These are phyloP conservation scores for Cystobasidium tubakii DNA, from an alignment of 768 basidiomycete species.

Conservation along the genomic window DNA sequence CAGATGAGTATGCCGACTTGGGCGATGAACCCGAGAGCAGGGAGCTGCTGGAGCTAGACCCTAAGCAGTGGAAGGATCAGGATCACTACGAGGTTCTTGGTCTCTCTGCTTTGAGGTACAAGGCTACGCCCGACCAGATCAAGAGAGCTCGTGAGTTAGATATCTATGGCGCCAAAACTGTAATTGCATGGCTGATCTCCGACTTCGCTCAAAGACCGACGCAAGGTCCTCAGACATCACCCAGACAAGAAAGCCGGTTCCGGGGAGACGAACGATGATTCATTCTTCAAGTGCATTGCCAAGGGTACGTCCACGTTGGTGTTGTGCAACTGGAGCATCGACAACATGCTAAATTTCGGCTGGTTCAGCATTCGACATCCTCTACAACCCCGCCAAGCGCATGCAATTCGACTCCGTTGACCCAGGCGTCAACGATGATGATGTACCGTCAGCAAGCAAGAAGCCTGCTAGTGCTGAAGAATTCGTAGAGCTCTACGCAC, in stretches of 20 bases:
- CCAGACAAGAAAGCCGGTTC: constrained; percentile 87
- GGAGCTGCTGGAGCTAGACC: constrained; percentile 69
- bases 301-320: constrained; percentile 61
- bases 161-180: background rate
- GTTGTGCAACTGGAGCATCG: too few species aligned
- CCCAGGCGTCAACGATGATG: constrained; percentile 70
- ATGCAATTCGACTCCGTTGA: constrained; percentile 97
- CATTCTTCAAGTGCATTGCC: constrained; percentile 99
- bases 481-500: constrained; percentile 68
- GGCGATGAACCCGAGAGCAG: constrained; percentile 79
- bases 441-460: constrained; percentile 54
- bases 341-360: too few species aligned
- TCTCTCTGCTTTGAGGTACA: constrained; percentile 79
- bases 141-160: constrained; percentile 79
- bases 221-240: constrained; percentile 98
- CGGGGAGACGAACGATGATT: constrained; percentile 87
- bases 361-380: constrained; percentile 86
- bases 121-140: constrained; percentile 83
- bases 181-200: background rate
- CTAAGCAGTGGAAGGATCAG: constrained; percentile 99
- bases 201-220: constrained; percentile 64
- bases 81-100: constrained; percentile 97
- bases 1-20: constrained; percentile 81
- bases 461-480: constrained; percentile 52
- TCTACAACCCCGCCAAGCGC: constrained; percentile 76